Percentiles rank a stretch among this genome's conserved stretches.
These are phyloP conservation scores for Rhizopogon vinicolor DNA, from an alignment of 768 basidiomycete species.

Conservation along the genomic window DNA sequence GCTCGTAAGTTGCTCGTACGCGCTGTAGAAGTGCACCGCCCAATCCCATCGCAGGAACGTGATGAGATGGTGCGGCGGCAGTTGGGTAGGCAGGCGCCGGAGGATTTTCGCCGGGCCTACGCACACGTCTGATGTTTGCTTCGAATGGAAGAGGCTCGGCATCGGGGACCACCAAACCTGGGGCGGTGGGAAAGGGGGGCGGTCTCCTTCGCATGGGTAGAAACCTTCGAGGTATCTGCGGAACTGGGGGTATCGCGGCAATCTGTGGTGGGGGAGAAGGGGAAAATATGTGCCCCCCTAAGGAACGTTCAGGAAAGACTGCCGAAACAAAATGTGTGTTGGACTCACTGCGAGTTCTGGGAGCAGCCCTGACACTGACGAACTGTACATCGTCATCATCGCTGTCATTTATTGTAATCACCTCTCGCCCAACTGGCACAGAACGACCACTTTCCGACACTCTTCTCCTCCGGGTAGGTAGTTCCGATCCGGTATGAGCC, in stretches of 20 bases:
- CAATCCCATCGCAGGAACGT: constrained; percentile 55
- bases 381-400: constrained; percentile 35
- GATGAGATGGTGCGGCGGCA: constrained; percentile 48
- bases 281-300: constrained; percentile 30
- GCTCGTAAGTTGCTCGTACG: constrained; percentile 18
- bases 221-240: constrained; percentile 38
- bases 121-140: constrained; percentile 18
- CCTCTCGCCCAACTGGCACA: constrained; percentile 13
- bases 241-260: constrained; percentile 50
- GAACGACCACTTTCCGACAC: constrained; percentile 17
- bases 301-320: constrained; percentile 3
- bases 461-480: constrained; percentile 21
- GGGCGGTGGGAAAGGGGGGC: constrained; percentile 23
- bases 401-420: constrained; percentile 34
- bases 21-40: constrained; percentile 59
- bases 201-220: constrained; percentile 33
- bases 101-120: constrained; percentile 19
- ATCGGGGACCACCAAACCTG: constrained; percentile 47
- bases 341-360: constrained; percentile 16
- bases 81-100: constrained; percentile 21
- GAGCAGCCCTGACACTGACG: constrained; percentile 17
- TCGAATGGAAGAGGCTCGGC: constrained; percentile 52
- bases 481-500: constrained; percentile 20
- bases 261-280: constrained; percentile 46
- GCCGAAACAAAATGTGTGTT: not conserved